Percentiles rank a stretch among this genome's conserved stretches.
Conservation (phyloP, 2,329 filamentous ascomycete species). For the Colletotrichum horii region DNA sequence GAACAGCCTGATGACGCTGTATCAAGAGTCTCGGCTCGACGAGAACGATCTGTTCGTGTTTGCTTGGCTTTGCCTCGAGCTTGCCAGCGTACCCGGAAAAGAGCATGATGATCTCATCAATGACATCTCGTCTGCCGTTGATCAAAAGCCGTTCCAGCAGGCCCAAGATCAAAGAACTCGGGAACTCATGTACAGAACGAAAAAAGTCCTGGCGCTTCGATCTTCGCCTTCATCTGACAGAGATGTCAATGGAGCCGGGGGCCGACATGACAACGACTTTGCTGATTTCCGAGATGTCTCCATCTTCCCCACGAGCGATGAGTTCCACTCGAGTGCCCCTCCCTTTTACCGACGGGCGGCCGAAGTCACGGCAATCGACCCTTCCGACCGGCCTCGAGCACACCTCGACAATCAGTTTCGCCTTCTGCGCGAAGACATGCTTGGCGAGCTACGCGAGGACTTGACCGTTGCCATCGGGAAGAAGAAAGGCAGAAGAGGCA, state of each 20-base stretch:
- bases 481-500: constrained; percentile 48
- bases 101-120: constrained; percentile 26
- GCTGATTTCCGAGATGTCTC: constrained; percentile 63
- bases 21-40: constrained; percentile 37
- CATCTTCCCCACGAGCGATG: constrained; percentile 71
- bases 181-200: constrained; percentile 39
- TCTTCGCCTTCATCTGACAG: constrained; percentile 19
- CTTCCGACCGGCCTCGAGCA: constrained; percentile 40
- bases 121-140: constrained; percentile 30
- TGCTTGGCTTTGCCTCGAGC: constrained; percentile 53
- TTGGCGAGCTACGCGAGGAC: constrained; percentile 69
- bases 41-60: constrained; percentile 40
- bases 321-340: constrained; percentile 57
- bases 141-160: constrained; percentile 27
- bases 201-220: constrained; percentile 39
- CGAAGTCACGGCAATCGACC: constrained; percentile 47
- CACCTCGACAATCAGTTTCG: constrained; percentile 77
- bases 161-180: constrained; percentile 27
- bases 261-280: constrained; percentile 77
- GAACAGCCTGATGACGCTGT: constrained; percentile 36
- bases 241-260: constrained; percentile 53
- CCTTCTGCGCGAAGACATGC: constrained; percentile 73
- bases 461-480: constrained; percentile 53
- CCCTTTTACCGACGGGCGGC: constrained; percentile 61
- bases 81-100: constrained; percentile 42